Evolutionary conservation across 179 eudicot species (phyloP).

Genomic region (Carnegiea gigantea): DNA sequence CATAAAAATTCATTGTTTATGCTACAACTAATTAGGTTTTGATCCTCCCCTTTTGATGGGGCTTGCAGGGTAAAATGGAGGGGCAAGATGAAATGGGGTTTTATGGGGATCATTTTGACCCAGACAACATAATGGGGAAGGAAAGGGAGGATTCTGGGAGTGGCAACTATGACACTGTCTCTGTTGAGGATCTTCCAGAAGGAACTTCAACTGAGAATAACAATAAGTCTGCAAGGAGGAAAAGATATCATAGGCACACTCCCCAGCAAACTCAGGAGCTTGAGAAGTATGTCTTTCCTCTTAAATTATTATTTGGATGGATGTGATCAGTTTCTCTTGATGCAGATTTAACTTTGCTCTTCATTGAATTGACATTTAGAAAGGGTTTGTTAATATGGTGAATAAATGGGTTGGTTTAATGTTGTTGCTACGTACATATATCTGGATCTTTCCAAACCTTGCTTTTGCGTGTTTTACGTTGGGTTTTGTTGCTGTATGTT

Average conservation of each 20-base stretch:
- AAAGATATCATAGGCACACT: conserved; percentile 57
- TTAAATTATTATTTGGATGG: not conserved
- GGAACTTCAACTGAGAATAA: conserved; percentile 12
- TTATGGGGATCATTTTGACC: conserved; percentile 27
- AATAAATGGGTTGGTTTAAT: not conserved
- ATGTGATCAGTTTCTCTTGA: not conserved
- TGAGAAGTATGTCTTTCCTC: conserved; percentile 33
- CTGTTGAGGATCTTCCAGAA: conserved; percentile 32
- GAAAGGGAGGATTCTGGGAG: conserved; percentile 57
- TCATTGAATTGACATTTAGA: not conserved
- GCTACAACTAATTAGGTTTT: not conserved
- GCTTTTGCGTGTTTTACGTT: not conserved
- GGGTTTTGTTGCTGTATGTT: not conserved
- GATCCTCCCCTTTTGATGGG: not conserved
- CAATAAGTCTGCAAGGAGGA: conserved; percentile 31
- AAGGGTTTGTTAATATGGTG: not conserved
- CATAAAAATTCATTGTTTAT: not conserved
- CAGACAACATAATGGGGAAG: conserved; percentile 30
- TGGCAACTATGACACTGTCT: conserved; percentile 58
- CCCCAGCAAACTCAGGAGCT: conserved; percentile 51
- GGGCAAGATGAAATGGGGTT: conserved; percentile 30
- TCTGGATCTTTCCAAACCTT: not conserved
- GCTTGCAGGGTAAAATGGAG: conserved; percentile 40
- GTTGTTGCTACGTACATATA: not conserved
- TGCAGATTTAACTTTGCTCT: not conserved